Base-by-base conservation (phyloP, 495 filamentous ascomycete species). In the Podospora bellae-mahoneyi region DNA sequence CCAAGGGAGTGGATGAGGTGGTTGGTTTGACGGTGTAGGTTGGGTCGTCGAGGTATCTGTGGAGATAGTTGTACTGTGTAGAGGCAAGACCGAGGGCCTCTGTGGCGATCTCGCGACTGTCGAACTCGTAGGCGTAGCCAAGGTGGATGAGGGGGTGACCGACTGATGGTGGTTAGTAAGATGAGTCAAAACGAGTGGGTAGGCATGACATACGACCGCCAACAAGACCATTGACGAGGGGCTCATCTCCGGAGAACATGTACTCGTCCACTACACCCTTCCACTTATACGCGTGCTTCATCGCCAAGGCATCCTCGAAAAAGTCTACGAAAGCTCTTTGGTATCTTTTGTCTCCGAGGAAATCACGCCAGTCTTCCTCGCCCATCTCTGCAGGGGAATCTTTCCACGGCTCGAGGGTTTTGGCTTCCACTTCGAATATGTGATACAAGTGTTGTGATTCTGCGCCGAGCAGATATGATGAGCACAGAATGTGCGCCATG, bases 261-360 rank as follows among this genome's bases (percentile, higher is more conserved):
- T 91, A 97, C 63, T 95, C 86, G 3, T 85, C 80, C 2, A 96
- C 81, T 5, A 96, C 86, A 53, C 81, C 77, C 74, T 90, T 92
- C 94, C 94, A 97, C 76, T 95, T 86, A 78, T 97, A 97, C 53
- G 85, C 83, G 64, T 88, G 82, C 32, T 84, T 84, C 72, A 87
- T 78, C 5, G 90, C 92, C 57, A 97, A 78, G 68, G 91, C 84
- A 76, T 97, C 94, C 74, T 97, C 94, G 73, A 95, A 97, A 72
- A 93, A 96, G 75, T 97, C 92, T 20, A 97, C 80, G 74, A 88
- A 97, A 4, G 94, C 93, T 32, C 96, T 84, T 75, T 99, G 91
- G 75, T 96, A 96, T 81, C 83, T 82, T 74, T 85, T 80, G 71
- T 91, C 84, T 53, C 93, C 92, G 20, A 98, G 76, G 77, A 86